Evolutionary conservation across 441 rosid genomes (phyloP).

Genomic region (Bocquillonia castaneifolia): DNA sequence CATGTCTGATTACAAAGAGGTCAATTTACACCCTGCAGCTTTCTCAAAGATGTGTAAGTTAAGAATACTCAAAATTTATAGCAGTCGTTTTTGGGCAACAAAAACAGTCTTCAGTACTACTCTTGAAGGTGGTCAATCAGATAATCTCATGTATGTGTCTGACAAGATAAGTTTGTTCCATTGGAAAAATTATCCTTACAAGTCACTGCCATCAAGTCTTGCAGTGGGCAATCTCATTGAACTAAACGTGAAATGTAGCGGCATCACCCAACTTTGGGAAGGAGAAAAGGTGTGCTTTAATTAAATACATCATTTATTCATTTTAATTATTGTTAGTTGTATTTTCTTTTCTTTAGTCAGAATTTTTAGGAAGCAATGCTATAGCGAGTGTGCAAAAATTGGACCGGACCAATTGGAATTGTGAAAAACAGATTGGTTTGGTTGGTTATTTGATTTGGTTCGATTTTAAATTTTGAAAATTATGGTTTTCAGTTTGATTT

Average conservation of each 20-base stretch:
- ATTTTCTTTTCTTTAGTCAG: too few species aligned
- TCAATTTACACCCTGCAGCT: background rate
- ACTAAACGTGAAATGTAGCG: constrained; percentile 7
- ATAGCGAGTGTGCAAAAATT: too few species aligned
- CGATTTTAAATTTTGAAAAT: too few species aligned
- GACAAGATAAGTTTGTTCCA: constrained; percentile 5
- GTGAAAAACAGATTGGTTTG: too few species aligned
- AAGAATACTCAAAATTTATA: constrained; percentile 19
- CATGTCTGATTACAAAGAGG: background rate
- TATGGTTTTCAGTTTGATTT: too few species aligned
- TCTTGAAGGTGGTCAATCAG: background rate
- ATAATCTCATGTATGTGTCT: background rate
- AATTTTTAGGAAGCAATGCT: too few species aligned
- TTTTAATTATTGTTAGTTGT: too few species aligned
- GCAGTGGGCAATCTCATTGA: constrained; percentile 11
- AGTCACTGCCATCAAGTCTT: constrained; percentile 14
- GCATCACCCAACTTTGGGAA: constrained; percentile 12
- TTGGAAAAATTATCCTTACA: constrained; percentile 16
- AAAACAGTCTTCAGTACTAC: background rate
- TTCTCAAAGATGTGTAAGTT: constrained; percentile 23
- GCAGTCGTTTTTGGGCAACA: background rate
- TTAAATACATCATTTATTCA: too few species aligned
- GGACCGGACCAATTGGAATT: too few species aligned
- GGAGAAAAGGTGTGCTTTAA: constrained; percentile 17
- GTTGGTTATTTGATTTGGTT: too few species aligned